Base-by-base conservation (phyloP, 768 basidiomycete species). In the Favolaschia claudopus region DNA sequence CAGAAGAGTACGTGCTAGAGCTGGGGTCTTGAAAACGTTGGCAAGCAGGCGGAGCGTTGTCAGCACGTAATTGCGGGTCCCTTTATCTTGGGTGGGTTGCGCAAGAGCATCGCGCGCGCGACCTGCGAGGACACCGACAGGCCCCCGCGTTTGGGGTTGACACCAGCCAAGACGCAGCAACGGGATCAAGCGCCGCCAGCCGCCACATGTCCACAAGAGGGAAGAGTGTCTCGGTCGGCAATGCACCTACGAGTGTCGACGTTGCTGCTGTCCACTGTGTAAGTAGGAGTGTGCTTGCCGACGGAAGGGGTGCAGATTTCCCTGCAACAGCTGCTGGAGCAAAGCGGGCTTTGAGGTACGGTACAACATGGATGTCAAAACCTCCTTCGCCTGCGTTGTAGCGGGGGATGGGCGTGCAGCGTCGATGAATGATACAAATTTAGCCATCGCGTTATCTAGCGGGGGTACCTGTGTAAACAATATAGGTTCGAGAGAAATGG, bases 191-290 rank as follows among this genome's bases (percentile, higher is more conserved):
- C 17, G 92, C 70, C 0, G 88, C 89, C 10, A 95, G 79, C 1
- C 93, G 81, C 89, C 93, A 92, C 63, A 95, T 78, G 68, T 96
- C 95, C 12, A 88, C 82, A 5, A 95, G 69, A 0, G 95, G 94
- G 77, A 96, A 96, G 28, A 93, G 78, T 34, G 84, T 76, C 9
- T 80, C 78, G 0, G 78, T 52, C 0, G 84, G 79, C 1, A 95
- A 82, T 4, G 74, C 75, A 10, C 70, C 55, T 0, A 70, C 68
- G 2, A 93, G 72, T 1, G 72, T 66, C 6, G 63, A 67, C 4
- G 86, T 86, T 4, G 78, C 76, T 13, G 77, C 73, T 1, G 80
- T 70, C 86, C 86, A 91, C 3, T 73, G 66, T 9, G 70, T 69
- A n/a, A 87, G 74, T 5, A 81, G 64, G 1, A 72, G 67, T 0